These are phyloP conservation scores for Penicillium sumatraense DNA, from an alignment of 2,329 filamentous ascomycete genomes.

Conservation along the genomic window DNA sequence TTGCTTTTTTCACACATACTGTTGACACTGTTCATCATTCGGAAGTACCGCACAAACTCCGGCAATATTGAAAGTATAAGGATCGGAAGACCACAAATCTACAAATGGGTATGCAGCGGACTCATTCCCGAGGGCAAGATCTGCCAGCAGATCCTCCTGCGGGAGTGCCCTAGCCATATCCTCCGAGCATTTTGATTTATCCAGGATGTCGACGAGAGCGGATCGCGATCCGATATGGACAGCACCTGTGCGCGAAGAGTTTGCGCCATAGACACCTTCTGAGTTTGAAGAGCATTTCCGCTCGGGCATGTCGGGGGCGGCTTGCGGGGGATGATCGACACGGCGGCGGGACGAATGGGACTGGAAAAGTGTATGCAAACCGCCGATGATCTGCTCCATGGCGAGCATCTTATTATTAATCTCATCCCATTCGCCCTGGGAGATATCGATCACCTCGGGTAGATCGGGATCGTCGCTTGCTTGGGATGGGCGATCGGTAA, in stretches of 20 bases:
- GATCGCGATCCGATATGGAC: conserved; percentile 63
- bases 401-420: conserved; percentile 40
- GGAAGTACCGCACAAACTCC: conserved; percentile 62
- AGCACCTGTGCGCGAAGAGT: conserved; percentile 52
- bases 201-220: conserved; percentile 60
- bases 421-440: conserved; percentile 41
- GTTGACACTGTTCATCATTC: conserved; percentile 56
- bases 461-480: conserved; percentile 24
- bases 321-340: conserved; percentile 10
- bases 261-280: conserved; percentile 35
- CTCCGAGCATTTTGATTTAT: conserved; percentile 47
- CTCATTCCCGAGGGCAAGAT: conserved; percentile 64
- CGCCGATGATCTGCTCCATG: conserved; percentile 41
- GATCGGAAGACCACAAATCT: conserved; percentile 66
- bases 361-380: conserved; percentile 36
- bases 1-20: conserved; percentile 27
- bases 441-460: conserved; percentile 36
- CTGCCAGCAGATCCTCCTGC: conserved; percentile 62
- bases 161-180: conserved; percentile 55
- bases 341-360: conserved; percentile 28
- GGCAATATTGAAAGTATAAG: conserved; percentile 57
- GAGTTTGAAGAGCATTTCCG: conserved; percentile 25
- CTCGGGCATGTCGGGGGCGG: background rate
- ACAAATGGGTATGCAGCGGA: conserved; percentile 65
- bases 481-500: conserved; percentile 20